A percentile compares a stretch with the other conserved stretches of the same genome.
Evolutionary conservation across 495 filamentous ascomycete genomes (phyloP).

Genomic region (Eremomyces bilateralis): DNA sequence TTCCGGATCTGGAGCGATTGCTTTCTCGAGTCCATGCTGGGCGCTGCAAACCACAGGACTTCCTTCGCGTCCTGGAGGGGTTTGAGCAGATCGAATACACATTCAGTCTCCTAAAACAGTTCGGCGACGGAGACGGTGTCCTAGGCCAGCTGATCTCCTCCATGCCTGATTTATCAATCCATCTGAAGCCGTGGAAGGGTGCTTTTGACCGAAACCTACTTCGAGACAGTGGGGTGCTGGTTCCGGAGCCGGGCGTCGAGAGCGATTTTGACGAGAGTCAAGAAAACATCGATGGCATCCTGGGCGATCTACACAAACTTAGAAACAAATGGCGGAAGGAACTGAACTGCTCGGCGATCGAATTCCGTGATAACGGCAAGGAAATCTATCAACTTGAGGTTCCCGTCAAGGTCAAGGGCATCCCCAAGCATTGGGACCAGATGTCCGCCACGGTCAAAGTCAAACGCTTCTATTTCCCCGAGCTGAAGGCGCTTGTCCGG

Average conservation of each 20-base stretch:
- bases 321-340: conserved; percentile 48
- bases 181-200: conserved; percentile 71
- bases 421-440: conserved; percentile 79
- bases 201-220: conserved; percentile 79
- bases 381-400: conserved; percentile 94
- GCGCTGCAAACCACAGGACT: conserved; percentile 70
- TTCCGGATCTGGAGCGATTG: conserved; percentile 85
- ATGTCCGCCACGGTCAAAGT: conserved; percentile 84
- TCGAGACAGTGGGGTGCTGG: conserved; percentile 49
- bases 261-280: conserved; percentile 82
- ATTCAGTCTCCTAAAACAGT: conserved; percentile 49
- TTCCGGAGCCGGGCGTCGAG: conserved; percentile 78
- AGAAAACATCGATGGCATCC: conserved; percentile 47
- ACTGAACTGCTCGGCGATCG: conserved; percentile 44
- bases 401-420: conserved; percentile 56
- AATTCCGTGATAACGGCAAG: conserved; percentile 79
- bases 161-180: conserved; percentile 62
- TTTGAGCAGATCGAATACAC: conserved; percentile 95
- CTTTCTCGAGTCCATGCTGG: conserved; percentile 91
- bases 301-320: conserved; percentile 45
- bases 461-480: conserved; percentile 86
- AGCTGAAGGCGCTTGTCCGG: conserved; percentile 60
- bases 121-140: conserved; percentile 52
- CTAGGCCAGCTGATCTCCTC: conserved; percentile 60
- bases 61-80: conserved; percentile 81